Percentiles rank a stretch among this genome's conserved stretches.
phyloP scores from a whole-genome alignment of 495 filamentous ascomycete genomes.

The Geopyxis carbonaria region DNA sequence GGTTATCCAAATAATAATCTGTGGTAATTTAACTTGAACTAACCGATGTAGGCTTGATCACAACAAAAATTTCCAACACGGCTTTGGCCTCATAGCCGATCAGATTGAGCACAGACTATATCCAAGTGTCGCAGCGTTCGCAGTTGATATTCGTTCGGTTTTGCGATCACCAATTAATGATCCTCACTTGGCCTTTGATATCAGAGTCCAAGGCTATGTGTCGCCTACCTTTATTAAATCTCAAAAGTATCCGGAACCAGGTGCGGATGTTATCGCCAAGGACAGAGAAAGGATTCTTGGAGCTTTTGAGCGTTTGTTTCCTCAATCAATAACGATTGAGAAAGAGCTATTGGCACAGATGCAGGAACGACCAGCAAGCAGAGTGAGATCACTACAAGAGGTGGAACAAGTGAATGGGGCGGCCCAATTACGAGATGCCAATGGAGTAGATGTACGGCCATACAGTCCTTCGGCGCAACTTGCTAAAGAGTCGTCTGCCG shows the following conservation, averaged over 20 bases:
- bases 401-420: conserved; percentile 39
- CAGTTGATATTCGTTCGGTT: conserved; percentile 15
- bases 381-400: conserved; percentile 36
- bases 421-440: neutral
- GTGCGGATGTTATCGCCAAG: neutral
- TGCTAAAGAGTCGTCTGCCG: conserved; percentile 43
- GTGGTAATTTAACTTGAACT: neutral
- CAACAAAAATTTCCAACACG: conserved; percentile 13
- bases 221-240: neutral
- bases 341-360: neutral
- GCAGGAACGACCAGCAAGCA: neutral
- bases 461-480: conserved; percentile 47
- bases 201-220: neutral
- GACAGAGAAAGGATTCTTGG: conserved; percentile 1
- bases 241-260: neutral
- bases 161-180: conserved; percentile 16
- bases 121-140: conserved; percentile 25
- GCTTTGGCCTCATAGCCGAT: conserved; percentile 18
- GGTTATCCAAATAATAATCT: conserved; percentile 15
- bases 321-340: neutral
- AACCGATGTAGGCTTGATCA: conserved; percentile 15
- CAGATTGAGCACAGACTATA: conserved; percentile 20
- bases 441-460: conserved; percentile 14
- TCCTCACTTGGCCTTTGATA: conserved; percentile 13
- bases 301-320: neutral